phyloP scores from a whole-genome alignment of 1,139 yeast genomes.

The Starmera stellimalicola region DNA sequence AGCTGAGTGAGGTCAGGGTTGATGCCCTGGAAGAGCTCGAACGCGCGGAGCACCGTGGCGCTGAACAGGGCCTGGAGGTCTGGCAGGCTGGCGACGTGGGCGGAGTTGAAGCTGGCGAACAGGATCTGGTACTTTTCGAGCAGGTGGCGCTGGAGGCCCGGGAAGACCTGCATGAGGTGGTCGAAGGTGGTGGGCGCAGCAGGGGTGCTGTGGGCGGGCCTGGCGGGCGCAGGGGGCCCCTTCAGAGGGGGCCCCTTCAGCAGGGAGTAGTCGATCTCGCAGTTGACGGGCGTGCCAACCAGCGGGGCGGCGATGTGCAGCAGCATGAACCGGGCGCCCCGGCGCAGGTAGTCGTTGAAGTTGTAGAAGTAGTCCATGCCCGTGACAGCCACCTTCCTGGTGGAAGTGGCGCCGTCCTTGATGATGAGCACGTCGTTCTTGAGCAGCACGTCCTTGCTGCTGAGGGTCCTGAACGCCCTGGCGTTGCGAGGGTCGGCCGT shows the following conservation, averaged over 20 bases:
- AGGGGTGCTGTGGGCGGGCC: conserved; percentile 5
- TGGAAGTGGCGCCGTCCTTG: conserved; percentile 46
- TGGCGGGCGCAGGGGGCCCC: no score
- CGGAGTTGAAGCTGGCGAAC: conserved; percentile 26
- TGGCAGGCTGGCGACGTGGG: conserved; percentile 21
- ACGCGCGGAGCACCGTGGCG: conserved; percentile 28
- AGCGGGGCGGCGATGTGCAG: conserved; percentile 44
- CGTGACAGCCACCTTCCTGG: conserved; percentile 35
- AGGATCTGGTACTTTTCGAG: conserved; percentile 33
- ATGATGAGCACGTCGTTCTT: conserved; percentile 48
- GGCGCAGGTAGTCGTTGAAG: conserved; percentile 35
- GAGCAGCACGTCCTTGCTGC: conserved; percentile 47
- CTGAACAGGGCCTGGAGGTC: conserved; percentile 27
- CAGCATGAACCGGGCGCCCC: conserved; percentile 41
- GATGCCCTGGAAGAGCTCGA: conserved; percentile 30
- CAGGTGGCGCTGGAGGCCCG: conserved; percentile 35
- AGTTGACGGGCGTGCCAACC: conserved; percentile 26
- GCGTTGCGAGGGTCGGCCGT: conserved; percentile 32
- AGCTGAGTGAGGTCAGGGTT: conserved; percentile 22
- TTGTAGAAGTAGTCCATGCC: conserved; percentile 36
- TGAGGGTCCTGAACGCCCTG: conserved; percentile 46
- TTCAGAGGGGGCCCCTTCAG: no score
- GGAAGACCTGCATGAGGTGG: conserved; percentile 36
- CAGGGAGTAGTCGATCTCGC: neutral
- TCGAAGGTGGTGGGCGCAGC: conserved; percentile 23